phyloP scores from a whole-genome alignment of 805 yeast genomes.

The Torulaspora indica region DNA sequence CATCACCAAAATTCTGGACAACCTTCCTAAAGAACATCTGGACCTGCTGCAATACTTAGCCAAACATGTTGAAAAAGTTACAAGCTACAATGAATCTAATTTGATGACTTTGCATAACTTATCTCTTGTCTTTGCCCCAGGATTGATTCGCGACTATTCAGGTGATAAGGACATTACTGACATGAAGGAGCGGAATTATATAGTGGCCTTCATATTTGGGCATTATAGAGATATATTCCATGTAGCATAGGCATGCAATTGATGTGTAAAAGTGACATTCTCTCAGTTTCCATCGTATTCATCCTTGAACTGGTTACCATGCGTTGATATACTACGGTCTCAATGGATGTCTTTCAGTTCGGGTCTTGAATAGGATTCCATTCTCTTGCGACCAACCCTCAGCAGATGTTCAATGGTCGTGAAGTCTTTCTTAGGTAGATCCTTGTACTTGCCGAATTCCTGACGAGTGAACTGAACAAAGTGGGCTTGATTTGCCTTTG shows the following conservation, averaged over 20 bases:
- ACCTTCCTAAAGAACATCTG: slow-evolving; percentile 65
- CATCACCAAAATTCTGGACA: slow-evolving; percentile 43
- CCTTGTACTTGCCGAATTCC: slow-evolving; percentile 59
- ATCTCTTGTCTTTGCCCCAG: slow-evolving; percentile 93
- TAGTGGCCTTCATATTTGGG: slow-evolving; percentile 65
- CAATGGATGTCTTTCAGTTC: slow-evolving; percentile 63
- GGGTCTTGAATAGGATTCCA: slow-evolving; percentile 67
- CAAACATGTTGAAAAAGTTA: slow-evolving; percentile 61
- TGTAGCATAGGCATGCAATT: background rate
- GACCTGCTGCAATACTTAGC: slow-evolving; percentile 52
- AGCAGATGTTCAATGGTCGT: slow-evolving; percentile 79
- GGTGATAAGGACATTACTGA: slow-evolving; percentile 82
- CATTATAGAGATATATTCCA: slow-evolving; percentile 36
- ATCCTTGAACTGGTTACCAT: too few species aligned
- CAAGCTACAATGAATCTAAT: slow-evolving; percentile 49
- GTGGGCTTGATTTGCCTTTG: slow-evolving; percentile 41
- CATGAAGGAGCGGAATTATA: slow-evolving; percentile 72
- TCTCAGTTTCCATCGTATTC: background rate
- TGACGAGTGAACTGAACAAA: slow-evolving; percentile 45
- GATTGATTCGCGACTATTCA: slow-evolving; percentile 69
- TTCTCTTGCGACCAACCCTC: slow-evolving; percentile 66
- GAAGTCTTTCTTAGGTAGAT: slow-evolving; percentile 71
- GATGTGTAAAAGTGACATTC: background rate
- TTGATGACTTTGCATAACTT: slow-evolving; percentile 81
- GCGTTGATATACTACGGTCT: too few species aligned